Evolutionary conservation across 129 eudicot species (phyloP), one percentile per base, ranked within the genome.

Genomic region (Lactuca sativa): DNA sequence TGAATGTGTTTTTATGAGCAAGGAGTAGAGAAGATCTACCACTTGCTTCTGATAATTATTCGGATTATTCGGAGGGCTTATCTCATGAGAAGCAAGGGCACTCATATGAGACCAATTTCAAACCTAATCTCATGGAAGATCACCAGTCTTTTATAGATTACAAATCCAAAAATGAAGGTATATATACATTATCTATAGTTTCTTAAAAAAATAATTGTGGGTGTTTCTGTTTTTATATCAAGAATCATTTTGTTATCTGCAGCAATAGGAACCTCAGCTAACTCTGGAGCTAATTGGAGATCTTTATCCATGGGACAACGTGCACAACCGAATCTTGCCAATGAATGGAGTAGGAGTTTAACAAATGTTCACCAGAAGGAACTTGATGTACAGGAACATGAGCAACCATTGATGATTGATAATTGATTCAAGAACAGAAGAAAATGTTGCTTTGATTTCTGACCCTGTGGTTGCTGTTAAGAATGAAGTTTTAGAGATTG

Each of bases 211-310:
- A n/a, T 58, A 31, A 31, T 21, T 18, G 15, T 6, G 63, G 6
- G 17, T 58, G 63, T 31, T 30, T 59, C 33, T 58, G 4, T 32
- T 32, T 59, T 4, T 4, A 44, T 44, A 44, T 44, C 10, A 44
- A 44, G 51, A 44, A 73, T 16, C 21, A 12, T 30, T 44, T 47
- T 67, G 36, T 40, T 37, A 38, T 49, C 7, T 60, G 88, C 67
- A 81, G 63, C 52, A 14, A 48, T 69, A 52, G 95, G 77, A 40
- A 43, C 48, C 54, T 77, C 78, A 30, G 79, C 63, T 66, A 83
- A 74, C 18, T 74, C 89, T 17, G 74, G 77, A 15, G 64, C 82
- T 58, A 44, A 75, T 40, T 92, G 96, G 98, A 74, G 82, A 57
- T 80, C 89, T 11, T 52, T 67, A 44, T 88, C 97, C 3, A 41